A percentile compares a stretch with the other conserved stretches of the same genome.
These are phyloP conservation scores for Croton laevigatus DNA, from an alignment of 441 rosid species.

Conservation along the genomic window DNA sequence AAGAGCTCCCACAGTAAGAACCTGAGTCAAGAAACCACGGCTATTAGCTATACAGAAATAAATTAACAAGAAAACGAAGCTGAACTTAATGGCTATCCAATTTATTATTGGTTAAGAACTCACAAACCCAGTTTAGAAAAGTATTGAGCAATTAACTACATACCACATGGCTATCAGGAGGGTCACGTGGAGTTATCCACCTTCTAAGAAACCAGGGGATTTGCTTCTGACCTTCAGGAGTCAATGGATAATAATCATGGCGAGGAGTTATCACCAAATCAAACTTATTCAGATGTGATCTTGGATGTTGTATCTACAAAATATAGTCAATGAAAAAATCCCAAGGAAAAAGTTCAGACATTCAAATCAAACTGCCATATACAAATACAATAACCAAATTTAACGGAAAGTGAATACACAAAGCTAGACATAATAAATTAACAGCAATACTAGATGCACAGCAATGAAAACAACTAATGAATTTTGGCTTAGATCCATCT, in stretches of 20 bases:
- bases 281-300: slow-evolving; percentile 69
- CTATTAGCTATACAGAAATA: slow-evolving; percentile 22
- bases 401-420: background rate
- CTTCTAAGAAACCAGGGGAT: slow-evolving; percentile 66
- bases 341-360: slow-evolving; percentile 2
- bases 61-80: slow-evolving; percentile 3
- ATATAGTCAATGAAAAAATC: slow-evolving; percentile 14
- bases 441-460: background rate
- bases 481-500: too few species aligned
- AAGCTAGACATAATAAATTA: background rate
- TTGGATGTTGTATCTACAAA: slow-evolving; percentile 87
- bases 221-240: slow-evolving; percentile 69
- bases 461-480: background rate
- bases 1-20: slow-evolving; percentile 82
- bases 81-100: slow-evolving; percentile 2
- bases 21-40: slow-evolving; percentile 38
- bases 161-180: slow-evolving; percentile 79
- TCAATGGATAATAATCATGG: slow-evolving; percentile 84
- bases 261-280: slow-evolving; percentile 88
- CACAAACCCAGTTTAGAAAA: background rate
- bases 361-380: background rate
- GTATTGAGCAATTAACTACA: slow-evolving; percentile 21
- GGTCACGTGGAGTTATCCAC: slow-evolving; percentile 87
- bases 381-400: background rate
- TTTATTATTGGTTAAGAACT: background rate